Evolutionary conservation across 305 asterid species (phyloP).

Genomic region (Fraxinus ornus): DNA sequence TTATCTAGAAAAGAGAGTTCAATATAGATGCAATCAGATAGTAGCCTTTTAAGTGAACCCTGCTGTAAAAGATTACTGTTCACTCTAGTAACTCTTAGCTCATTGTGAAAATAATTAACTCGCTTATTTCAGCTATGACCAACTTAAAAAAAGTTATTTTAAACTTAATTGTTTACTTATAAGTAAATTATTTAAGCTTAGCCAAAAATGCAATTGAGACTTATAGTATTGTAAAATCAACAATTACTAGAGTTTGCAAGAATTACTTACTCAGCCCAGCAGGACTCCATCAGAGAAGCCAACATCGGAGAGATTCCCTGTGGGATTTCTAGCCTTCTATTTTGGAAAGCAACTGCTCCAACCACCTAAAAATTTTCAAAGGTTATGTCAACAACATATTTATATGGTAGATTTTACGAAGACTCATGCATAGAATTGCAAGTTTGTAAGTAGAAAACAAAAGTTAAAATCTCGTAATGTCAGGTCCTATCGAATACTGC

Average conservation of each 20-base stretch:
- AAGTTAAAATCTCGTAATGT: background rate
- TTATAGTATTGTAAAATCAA: background rate
- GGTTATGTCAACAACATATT: background rate
- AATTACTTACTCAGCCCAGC: conserved; percentile 89
- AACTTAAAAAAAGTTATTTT: background rate
- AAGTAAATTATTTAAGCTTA: background rate
- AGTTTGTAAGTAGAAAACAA: background rate
- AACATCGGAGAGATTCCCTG: conserved; percentile 60
- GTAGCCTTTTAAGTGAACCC: background rate
- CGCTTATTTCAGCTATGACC: too few relatives aligned
- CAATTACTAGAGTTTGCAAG: background rate
- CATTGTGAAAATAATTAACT: background rate
- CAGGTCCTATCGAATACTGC: background rate
- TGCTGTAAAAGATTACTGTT: background rate
- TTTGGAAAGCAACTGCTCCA: conserved; percentile 95
- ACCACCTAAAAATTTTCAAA: conserved; percentile 56
- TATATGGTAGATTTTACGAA: background rate
- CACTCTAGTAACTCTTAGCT: background rate
- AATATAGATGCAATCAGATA: background rate
- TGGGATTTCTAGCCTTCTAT: conserved; percentile 77
- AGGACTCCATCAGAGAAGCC: conserved; percentile 78
- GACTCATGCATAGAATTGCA: background rate
- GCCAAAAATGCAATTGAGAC: background rate
- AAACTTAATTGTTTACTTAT: background rate
- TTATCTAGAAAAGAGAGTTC: background rate